Conservation (phyloP, 331 rosid genomes). For the Malus hybrid region DNA sequence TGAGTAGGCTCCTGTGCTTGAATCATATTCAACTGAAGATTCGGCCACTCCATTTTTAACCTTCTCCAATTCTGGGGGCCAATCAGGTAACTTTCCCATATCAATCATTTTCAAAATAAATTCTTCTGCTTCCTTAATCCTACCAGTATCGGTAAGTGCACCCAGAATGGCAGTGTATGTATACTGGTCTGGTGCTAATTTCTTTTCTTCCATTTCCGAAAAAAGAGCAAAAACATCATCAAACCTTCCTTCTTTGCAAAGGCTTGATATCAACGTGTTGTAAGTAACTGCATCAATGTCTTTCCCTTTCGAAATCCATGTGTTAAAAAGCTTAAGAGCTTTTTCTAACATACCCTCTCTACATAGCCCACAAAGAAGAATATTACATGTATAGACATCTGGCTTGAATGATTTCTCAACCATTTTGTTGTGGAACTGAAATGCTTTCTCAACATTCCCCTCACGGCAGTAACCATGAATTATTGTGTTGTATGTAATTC, state of each 20-base stretch:
- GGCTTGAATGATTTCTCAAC: slow-evolving; percentile 60
- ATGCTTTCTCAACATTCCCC: slow-evolving; percentile 69
- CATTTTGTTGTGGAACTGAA: slow-evolving; percentile 79
- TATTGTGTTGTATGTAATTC: slow-evolving; percentile 61
- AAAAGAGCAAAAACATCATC: slow-evolving; percentile 57
- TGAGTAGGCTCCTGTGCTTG: slow-evolving; percentile 34
- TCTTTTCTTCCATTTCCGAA: slow-evolving; percentile 56
- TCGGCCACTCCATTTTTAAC: slow-evolving; percentile 24
- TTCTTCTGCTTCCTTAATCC: slow-evolving; percentile 57
- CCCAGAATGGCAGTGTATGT: slow-evolving; percentile 51
- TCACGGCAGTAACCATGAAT: slow-evolving; percentile 75
- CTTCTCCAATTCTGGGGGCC: slow-evolving; percentile 14
- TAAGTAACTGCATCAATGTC: slow-evolving; percentile 61
- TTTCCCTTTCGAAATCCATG: slow-evolving; percentile 63
- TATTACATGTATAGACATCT: slow-evolving; percentile 58
- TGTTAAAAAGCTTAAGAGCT: slow-evolving; percentile 60
- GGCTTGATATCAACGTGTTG: slow-evolving; percentile 69
- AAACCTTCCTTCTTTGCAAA: slow-evolving; percentile 67
- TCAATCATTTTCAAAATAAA: slow-evolving; percentile 45
- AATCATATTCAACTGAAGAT: slow-evolving; percentile 34
- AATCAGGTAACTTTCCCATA: slow-evolving; percentile 22
- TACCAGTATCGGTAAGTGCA: slow-evolving; percentile 47
- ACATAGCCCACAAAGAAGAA: slow-evolving; percentile 80
- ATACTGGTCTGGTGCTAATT: slow-evolving; percentile 55
- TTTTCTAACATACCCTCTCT: slow-evolving; percentile 62